A percentile compares a stretch with the other conserved stretches of the same genome.
phyloP scores from a whole-genome alignment of 352 stramenopile genomes.

The Sclerospora graminicola region DNA sequence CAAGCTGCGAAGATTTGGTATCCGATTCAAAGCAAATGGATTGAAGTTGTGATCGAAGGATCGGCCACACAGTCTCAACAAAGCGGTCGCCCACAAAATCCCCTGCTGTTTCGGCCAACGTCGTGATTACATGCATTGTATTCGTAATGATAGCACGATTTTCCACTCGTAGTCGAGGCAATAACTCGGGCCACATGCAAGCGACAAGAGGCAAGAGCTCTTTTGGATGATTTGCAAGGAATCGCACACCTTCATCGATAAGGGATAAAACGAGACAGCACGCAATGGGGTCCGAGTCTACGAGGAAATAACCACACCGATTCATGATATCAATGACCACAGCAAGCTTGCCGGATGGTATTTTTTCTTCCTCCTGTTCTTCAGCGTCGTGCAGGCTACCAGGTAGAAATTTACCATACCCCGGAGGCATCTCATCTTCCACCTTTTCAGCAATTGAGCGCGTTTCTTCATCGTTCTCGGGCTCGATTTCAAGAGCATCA shows the following conservation, averaged over 20 bases:
- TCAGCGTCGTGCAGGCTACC: constrained; percentile 17
- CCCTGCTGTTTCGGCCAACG: constrained; percentile 37
- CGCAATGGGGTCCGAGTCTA: constrained; percentile 50
- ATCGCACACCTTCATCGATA: constrained; percentile 48
- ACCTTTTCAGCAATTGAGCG: constrained; percentile 12
- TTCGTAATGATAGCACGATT: constrained; percentile 57
- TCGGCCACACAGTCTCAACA: constrained; percentile 70
- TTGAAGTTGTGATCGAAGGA: constrained; percentile 31
- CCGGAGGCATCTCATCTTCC: constrained; percentile 62
- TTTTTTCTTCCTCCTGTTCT: constrained; percentile 10
- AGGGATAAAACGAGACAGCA: constrained; percentile 68
- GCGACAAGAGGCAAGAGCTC: constrained; percentile 68
- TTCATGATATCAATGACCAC: constrained; percentile 69
- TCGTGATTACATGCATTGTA: constrained; percentile 40
- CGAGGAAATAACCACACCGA: constrained; percentile 65
- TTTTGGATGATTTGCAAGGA: constrained; percentile 30
- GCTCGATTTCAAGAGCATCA: constrained; percentile 16
- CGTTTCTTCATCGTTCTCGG: constrained; percentile 8
- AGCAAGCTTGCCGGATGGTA: constrained; percentile 26
- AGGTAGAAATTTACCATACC: constrained; percentile 34
- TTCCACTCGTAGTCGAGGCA: constrained; percentile 40
- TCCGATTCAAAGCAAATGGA: constrained; percentile 22
- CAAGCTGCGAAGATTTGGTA: constrained; percentile 27
- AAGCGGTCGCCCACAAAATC: constrained; percentile 80
- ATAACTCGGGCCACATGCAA: constrained; percentile 58